Evolutionary conservation across 148 eudicot genomes (phyloP), one percentile per base, ranked within the genome.

Genomic region (Vaccinium myrtillus): DNA sequence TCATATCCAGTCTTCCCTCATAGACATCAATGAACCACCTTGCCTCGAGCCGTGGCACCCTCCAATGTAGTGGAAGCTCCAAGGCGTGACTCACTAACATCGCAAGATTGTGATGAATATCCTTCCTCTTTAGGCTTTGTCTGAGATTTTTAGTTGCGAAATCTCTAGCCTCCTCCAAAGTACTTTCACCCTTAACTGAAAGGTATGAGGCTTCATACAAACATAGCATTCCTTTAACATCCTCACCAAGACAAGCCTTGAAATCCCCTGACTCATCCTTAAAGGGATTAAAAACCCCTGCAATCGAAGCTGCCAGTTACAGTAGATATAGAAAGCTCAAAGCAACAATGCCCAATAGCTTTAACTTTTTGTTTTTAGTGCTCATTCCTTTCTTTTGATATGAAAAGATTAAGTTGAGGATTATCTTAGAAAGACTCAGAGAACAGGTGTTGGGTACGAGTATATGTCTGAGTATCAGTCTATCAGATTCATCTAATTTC

Each of bases 191-290:
- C 18, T 13, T 50, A 7, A 39, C 12, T 61, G 69, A 63, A 46
- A 71, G 77, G 63, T 56, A 67, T 1, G 88, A 74, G 56, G 88
- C 88, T 78, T 87, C 88, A 18, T 83, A 80, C 56, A 86, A 70
- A 36, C 46, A 23, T 32, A 86, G 18, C 77, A 83, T 6, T 56
- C 82, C 79, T 14, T 43, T 39, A 0, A 71, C 61, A 56, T 87
- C 86, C 55, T 58, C 69, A 18, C 67, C 2, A 25, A 80, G 25
- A 65, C 51, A 48, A 10, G 50, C 63, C 16, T 58, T 73, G 78
- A 87, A 83, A 3, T 74, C 63, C 36, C 86, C 84, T 0, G 59
- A 12, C 9, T 80, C 25, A 25, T 74, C 81, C 76, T 19, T 87
- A 71, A 70, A 83, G 1, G 21, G 69, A 1, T 21, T 14, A 16